Base-by-base conservation (phyloP, 805 yeast species). In the Naumovozyma castellii region DNA sequence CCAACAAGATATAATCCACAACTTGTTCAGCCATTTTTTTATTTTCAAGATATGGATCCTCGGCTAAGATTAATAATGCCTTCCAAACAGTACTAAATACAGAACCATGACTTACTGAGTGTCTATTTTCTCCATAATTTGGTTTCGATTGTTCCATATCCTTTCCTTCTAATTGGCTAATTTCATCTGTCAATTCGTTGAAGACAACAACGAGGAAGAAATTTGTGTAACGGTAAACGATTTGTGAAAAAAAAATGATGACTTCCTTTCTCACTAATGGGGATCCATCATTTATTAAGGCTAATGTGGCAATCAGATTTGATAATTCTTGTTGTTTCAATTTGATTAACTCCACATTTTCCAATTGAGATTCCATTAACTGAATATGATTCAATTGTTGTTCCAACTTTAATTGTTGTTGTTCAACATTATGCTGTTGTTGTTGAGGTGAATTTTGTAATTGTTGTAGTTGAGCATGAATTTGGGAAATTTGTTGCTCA, bases 31-130 rank as follows among this genome's bases (percentile, higher is more conserved):
- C 90, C 43, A 76, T 68, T 36, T 73, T 73, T 42, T 75, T 76
- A 5, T 88, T 87, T 59, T 86, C 95, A 28, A 73, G 64, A 58
- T 82, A 92, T 0, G 97, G 95, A 59, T 92, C 98, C 47, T 82
- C 87, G 1, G 94, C 75, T 20, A 86, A 61, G 19, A 85, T 77
- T 35, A 92, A 66, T 27, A 90, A 58, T 0, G 90, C 78, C 48
- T 86, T 84, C 96, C 97, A 92, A 6, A 82, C 75, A 1, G 94
- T 82, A 40, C 85, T 75, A 57, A 82, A 85, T 6, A 86, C 72
- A 0, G 95, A 80, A 1, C 96, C 95, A 56, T 85, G 84, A 0
- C 95, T 92, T 1, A 94, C 84, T 25, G 80, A 71, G 39, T 68
- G 65, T 37, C 72, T 69, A 13, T 84, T 76, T 42, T 76, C 73